Base-by-base conservation (phyloP, 257 asterid genomes). In the Nicotiana tabacum region DNA sequence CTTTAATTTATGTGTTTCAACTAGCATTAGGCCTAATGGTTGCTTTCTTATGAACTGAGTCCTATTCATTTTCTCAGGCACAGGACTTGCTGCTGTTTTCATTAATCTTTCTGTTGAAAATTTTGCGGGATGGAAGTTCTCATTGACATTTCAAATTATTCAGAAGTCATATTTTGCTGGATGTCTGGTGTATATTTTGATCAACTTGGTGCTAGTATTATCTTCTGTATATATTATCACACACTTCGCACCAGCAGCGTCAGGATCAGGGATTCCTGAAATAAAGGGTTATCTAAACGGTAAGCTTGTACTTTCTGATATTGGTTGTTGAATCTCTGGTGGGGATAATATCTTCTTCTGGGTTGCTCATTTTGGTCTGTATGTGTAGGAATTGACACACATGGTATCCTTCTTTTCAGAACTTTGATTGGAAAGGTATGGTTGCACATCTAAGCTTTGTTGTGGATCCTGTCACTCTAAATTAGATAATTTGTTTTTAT, bases 231-330 rank as follows among this genome's bases (percentile, higher is more conserved):
- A 85, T 88, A 96, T 96, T 72, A 70, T 96, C 77, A 96, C 99
- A 24, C 87, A 87, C 16, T 96, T 93, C 84, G 96, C 99, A 80
- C 99, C 99, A 88, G 99, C 93, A 82, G 99, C 99, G 30, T 95
- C 99, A 9, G 99, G 99, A 82, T 96, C 98, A 35, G 99, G 99
- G 85, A 96, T 96, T 83, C 99, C 99, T 81, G 99, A 96, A 91
- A 94, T 96, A 82, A 96, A 96, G 96, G 99, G 98, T 79, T 96
- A 96, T 88, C 87, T 96, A 82, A 96, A 96, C 85, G 99, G 99
- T 93, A 86, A 53, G 65, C 60, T 81, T 76, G 48, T 4, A 37
- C 66, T 48, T 18, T 53, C 53, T 21, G 82, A 46, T 33, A 57
- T 29, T 61, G 17, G 11, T 82, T 48, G 35, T 82, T 66, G 3